Evolutionary conservation across 441 rosid genomes (phyloP), one percentile per base, ranked within the genome.

Genomic region (Capsella rubella): DNA sequence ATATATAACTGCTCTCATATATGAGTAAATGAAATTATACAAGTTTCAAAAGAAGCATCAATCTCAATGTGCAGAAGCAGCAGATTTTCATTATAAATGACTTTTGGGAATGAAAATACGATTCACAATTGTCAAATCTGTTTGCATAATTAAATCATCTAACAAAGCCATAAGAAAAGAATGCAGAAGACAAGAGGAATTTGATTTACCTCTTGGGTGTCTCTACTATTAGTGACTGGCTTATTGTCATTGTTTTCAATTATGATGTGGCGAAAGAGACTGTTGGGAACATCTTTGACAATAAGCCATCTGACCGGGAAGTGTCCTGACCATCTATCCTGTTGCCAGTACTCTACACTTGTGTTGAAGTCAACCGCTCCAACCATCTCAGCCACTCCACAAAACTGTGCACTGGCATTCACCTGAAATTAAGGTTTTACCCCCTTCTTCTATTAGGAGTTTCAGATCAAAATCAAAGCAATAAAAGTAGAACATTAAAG

Each of bases 141-240:
- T 43, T 54, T 21, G 10, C 49, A 53, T 63, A 6, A 42, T 42
- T n/a, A 28, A 25, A 52, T 15, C 39, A 39, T 32, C 0, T 3
- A 42, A 52, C 13, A 4, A 15, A 52, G 13, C 28, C 8, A 31
- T 62, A 45, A 18, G 64, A 35, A 64, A 34, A 54, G 42, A 39
- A 65, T 65, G 60, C 16, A 65, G 3, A 57, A 37, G 73, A 67
- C 5, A 31, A 52, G 54, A 18, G n/a, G 52, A 46, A 4, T 37
- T 14, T 54, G 50, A 15, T 72, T 78, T 71, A 85, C 88, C 85
- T 85, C 86, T 81, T 83, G 88, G 69, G 88, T 83, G 74, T 85
- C 88, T 73, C 86, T 83, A 68, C 86, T 85, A 75, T 85, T 85
- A 73, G 88, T 85, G 59, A 83, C 86, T 14, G 88, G 88, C 74